phyloP scores from a whole-genome alignment of 441 rosid species.

The Iberis amara region DNA sequence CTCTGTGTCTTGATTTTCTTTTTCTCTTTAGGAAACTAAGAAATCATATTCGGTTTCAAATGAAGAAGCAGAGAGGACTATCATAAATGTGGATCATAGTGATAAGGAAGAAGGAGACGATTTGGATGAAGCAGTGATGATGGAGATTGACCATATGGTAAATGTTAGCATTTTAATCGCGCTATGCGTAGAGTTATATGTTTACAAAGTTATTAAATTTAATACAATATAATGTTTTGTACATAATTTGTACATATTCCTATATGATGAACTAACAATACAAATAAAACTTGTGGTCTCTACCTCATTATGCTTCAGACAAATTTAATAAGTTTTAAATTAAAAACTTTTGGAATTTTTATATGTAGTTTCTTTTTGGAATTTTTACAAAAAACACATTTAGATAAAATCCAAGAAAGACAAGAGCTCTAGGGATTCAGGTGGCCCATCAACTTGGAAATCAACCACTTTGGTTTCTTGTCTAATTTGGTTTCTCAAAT shows the following conservation, averaged over 20 bases:
- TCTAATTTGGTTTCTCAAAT: conserved; percentile 23
- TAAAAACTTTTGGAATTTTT: too few relatives aligned
- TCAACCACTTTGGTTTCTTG: conserved; percentile 28
- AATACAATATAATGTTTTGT: too few relatives aligned
- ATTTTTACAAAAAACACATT: too few relatives aligned
- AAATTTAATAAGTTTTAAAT: too few relatives aligned
- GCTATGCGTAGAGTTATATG: too few relatives aligned
- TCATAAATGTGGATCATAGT: conserved; percentile 43
- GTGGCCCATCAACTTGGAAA: conserved; percentile 30
- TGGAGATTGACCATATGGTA: conserved; percentile 86
- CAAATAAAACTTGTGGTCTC: too few relatives aligned
- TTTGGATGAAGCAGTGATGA: conserved; percentile 65
- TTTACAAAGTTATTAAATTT: too few relatives aligned
- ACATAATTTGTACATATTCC: too few relatives aligned
- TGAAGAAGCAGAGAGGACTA: conserved; percentile 38
- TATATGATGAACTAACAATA: too few relatives aligned
- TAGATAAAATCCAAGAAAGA: conserved; percentile 21
- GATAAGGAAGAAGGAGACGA: conserved; percentile 28
- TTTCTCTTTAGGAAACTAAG: conserved; percentile 40
- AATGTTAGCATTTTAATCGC: too few relatives aligned
- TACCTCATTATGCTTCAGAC: too few relatives aligned
- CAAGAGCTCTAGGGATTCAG: conserved; percentile 31
- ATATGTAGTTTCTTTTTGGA: too few relatives aligned
- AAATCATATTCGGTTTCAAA: conserved; percentile 31
- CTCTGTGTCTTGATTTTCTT: not conserved